A percentile compares a stretch with the other conserved stretches of the same genome.
Evolutionary conservation across 345 rosid species (phyloP).

Genomic region (Eucalyptus camaldulensis): DNA sequence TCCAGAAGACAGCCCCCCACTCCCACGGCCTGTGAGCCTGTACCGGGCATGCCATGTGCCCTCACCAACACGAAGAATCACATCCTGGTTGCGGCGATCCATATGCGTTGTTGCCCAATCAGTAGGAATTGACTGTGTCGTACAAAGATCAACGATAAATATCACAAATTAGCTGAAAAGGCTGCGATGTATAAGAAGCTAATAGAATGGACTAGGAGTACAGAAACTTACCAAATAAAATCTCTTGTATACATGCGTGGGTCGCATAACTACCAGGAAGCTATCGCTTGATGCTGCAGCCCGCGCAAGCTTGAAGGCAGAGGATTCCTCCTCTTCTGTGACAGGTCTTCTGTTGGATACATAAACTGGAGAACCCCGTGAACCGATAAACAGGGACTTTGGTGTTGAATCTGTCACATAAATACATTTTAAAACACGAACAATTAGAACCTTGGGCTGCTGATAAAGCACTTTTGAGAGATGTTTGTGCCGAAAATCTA

Average conservation of each 20-base stretch:
- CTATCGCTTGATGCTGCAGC: conserved; percentile 11
- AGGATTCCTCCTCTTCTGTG: conserved; percentile 13
- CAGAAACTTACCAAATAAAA: conserved; percentile 23
- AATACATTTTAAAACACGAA: neutral
- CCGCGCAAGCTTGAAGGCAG: conserved; percentile 13
- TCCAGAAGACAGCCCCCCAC: conserved; percentile 31
- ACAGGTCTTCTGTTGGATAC: conserved; percentile 17
- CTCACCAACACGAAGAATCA: conserved; percentile 14
- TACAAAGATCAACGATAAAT: neutral
- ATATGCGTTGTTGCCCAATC: conserved; percentile 19
- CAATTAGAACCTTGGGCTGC: neutral
- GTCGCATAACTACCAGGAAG: conserved; percentile 27
- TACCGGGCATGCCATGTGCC: conserved; percentile 16
- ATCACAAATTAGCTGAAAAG: neutral
- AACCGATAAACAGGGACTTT: neutral
- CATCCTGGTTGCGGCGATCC: conserved; percentile 7
- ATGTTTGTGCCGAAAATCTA: neutral
- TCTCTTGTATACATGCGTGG: conserved; percentile 16
- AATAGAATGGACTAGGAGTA: neutral
- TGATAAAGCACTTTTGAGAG: neutral
- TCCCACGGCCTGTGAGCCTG: neutral
- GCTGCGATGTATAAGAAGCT: neutral
- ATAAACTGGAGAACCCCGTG: neutral
- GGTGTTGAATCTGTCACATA: neutral
- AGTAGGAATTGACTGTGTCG: conserved; percentile 17